These are phyloP conservation scores for Solanum peruvianum DNA, from an alignment of 257 asterid genomes.

Conservation along the genomic window DNA sequence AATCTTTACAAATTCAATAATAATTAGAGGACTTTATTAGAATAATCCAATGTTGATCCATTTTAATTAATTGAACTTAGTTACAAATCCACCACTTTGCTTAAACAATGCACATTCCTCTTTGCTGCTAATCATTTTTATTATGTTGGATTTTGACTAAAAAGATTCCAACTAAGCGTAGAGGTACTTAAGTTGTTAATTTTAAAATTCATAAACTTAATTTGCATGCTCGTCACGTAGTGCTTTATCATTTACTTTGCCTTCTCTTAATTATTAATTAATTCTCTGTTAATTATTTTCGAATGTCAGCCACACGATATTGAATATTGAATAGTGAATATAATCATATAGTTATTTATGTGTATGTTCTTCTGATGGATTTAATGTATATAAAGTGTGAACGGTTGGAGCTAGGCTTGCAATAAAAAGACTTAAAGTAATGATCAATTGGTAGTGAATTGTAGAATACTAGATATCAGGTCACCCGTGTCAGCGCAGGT, in stretches of 20 bases:
- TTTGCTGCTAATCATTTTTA: conserved; percentile 15
- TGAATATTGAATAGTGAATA: neutral
- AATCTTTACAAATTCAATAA: neutral
- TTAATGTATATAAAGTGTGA: neutral
- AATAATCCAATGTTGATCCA: neutral
- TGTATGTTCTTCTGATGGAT: neutral
- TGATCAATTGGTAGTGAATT: neutral
- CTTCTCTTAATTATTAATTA: neutral
- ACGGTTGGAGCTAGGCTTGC: neutral
- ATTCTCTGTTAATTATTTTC: neutral
- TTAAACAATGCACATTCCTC: neutral
- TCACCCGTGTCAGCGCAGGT: no score
- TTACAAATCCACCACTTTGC: conserved; percentile 10
- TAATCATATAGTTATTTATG: neutral
- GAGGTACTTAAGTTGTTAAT: neutral
- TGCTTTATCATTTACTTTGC: neutral
- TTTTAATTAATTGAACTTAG: conserved; percentile 1
- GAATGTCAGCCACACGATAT: neutral
- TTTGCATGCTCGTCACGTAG: conserved; percentile 13
- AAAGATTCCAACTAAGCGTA: conserved; percentile 6
- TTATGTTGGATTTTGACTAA: conserved; percentile 16
- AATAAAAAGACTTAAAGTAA: neutral
- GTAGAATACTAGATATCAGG: neutral
- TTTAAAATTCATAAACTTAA: neutral
- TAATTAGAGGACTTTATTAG: neutral